These are phyloP conservation scores for Sphaerostilbella broomeana DNA, from an alignment of 2,329 filamentous ascomycete genomes.

Conservation along the genomic window DNA sequence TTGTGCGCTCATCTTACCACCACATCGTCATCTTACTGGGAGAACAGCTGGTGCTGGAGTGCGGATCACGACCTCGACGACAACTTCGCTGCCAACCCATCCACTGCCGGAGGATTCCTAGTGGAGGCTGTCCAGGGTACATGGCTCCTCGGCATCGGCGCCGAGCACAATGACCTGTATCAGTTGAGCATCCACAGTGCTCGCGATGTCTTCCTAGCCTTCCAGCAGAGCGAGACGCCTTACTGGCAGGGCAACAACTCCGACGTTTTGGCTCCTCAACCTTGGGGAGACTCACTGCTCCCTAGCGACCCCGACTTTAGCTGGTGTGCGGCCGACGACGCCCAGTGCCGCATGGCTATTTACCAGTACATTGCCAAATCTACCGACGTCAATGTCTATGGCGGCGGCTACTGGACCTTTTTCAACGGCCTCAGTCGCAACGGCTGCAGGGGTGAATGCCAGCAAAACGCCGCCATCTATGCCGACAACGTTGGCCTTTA, in stretches of 20 bases:
- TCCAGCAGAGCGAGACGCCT: slow-evolving; percentile 41
- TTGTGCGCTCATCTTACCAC: slow-evolving; percentile 41
- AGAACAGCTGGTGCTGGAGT: slow-evolving; percentile 45
- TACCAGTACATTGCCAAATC: slow-evolving; percentile 15
- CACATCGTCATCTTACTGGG: slow-evolving; percentile 43
- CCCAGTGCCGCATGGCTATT: slow-evolving; percentile 16
- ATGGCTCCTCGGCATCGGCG: slow-evolving; percentile 46
- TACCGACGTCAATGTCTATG: slow-evolving; percentile 16
- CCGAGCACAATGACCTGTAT: slow-evolving; percentile 46
- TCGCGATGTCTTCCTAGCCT: slow-evolving; percentile 35
- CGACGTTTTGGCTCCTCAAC: slow-evolving; percentile 29
- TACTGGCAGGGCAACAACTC: slow-evolving; percentile 33
- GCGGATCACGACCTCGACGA: slow-evolving; percentile 46
- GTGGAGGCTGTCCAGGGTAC: slow-evolving; percentile 38
- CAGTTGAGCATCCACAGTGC: slow-evolving; percentile 44
- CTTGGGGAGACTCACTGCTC: slow-evolving; percentile 27
- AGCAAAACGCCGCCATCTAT: slow-evolving; percentile 17
- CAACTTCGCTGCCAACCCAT: slow-evolving; percentile 32
- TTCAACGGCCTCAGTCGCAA: slow-evolving; percentile 19
- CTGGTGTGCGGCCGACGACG: slow-evolving; percentile 20
- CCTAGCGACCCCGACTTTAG: slow-evolving; percentile 22
- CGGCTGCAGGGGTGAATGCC: slow-evolving; percentile 13
- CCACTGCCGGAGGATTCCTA: slow-evolving; percentile 39
- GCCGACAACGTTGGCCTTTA: slow-evolving; percentile 16
- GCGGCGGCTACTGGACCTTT: slow-evolving; percentile 23